phyloP scores from a whole-genome alignment of 352 stramenopile genomes.

The Ophiocytium majus region DNA sequence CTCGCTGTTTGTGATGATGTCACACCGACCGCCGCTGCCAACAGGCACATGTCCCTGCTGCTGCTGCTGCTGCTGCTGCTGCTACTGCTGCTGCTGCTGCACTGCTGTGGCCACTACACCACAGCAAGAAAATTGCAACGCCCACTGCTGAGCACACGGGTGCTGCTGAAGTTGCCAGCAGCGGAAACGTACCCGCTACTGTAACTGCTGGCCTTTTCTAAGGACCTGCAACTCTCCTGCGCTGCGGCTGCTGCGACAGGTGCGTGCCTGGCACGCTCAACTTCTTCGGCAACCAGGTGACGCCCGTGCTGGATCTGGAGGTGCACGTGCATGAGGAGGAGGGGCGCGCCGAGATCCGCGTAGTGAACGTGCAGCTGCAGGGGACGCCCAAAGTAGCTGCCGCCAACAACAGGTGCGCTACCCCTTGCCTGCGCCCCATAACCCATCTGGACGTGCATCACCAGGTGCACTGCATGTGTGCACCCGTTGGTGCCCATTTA shows the following conservation, averaged over 20 bases:
- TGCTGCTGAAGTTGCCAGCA: not conserved
- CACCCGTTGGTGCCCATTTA: too few relatives aligned
- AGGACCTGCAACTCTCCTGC: not conserved
- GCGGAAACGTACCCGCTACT: not conserved
- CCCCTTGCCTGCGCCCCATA: too few relatives aligned
- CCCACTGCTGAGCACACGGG: too few relatives aligned
- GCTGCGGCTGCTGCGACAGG: not conserved
- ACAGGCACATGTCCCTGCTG: too few relatives aligned
- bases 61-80: too few relatives aligned
- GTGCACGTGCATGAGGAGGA: constrained; percentile 34
- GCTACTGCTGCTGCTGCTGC: too few relatives aligned
- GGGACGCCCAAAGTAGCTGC: constrained; percentile 32
- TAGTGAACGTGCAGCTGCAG: constrained; percentile 47
- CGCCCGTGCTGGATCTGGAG: constrained; percentile 33
- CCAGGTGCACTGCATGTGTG: too few relatives aligned
- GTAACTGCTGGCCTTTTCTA: not conserved
- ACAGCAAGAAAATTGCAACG: too few relatives aligned
- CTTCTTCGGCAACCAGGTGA: constrained; percentile 49
- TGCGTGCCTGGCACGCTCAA: constrained; percentile 43
- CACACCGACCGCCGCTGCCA: too few relatives aligned
- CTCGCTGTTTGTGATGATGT: not conserved
- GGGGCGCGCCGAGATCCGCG: constrained; percentile 36
- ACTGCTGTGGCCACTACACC: too few relatives aligned
- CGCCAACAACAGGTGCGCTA: constrained; percentile 35
- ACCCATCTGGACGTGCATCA: too few relatives aligned